Evolutionary conservation across 2,329 filamentous ascomycete genomes (phyloP).

Genomic region (Lasiodiplodia sp.): DNA sequence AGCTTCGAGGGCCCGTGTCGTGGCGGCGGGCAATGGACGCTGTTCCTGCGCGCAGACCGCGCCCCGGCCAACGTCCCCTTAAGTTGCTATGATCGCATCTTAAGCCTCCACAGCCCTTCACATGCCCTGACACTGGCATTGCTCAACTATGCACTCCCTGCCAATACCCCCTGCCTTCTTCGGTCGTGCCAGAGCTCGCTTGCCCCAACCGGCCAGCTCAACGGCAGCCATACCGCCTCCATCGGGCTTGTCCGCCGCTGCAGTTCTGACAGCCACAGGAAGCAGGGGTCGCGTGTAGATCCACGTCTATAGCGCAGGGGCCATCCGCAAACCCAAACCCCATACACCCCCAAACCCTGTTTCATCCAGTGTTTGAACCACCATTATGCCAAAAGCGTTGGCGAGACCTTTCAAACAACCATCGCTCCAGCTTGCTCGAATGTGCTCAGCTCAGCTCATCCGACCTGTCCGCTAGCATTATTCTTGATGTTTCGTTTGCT

Average conservation of each 20-base stretch:
- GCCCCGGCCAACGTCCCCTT: background rate
- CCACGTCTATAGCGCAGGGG: slow-evolving; percentile 23
- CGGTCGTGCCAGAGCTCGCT: background rate
- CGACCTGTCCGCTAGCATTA: background rate
- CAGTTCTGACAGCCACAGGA: background rate
- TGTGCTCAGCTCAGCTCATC: background rate
- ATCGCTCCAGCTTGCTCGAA: background rate
- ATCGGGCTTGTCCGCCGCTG: background rate
- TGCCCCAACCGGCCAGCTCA: slow-evolving; percentile 2
- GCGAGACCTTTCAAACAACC: background rate
- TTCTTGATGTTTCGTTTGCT: slow-evolving; percentile 5
- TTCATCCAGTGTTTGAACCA: slow-evolving; percentile 3
- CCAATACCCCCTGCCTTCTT: slow-evolving; percentile 5
- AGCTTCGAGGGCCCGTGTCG: background rate
- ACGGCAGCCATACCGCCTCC: slow-evolving; percentile 7
- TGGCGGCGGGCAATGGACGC: background rate
- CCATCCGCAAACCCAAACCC: background rate
- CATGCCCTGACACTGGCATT: slow-evolving; percentile 17
- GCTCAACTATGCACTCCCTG: background rate
- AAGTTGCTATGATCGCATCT: slow-evolving; percentile 19
- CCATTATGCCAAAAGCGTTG: background rate
- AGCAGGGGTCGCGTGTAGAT: slow-evolving; percentile 11
- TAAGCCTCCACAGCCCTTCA: slow-evolving; percentile 24
- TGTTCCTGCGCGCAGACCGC: background rate
- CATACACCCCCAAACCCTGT: slow-evolving; percentile 2